Conservation (phyloP, 768 basidiomycete genomes). For the Rhizopogon sp. region DNA sequence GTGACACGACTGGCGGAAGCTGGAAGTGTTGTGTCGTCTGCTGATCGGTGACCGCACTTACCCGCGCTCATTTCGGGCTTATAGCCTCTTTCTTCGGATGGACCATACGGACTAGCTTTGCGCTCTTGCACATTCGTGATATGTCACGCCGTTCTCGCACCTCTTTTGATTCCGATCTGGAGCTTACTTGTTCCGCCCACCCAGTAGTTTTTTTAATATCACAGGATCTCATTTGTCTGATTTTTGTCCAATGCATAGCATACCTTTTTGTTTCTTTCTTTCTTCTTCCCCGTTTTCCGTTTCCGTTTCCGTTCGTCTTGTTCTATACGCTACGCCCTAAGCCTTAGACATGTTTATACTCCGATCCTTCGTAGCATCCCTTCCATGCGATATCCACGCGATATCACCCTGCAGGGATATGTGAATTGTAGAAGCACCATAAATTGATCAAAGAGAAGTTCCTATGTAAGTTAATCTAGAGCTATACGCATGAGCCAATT, state of each 20-base stretch:
- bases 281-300: not conserved
- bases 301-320: not conserved
- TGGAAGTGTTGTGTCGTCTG: conserved; percentile 67
- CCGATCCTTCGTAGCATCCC: not conserved
- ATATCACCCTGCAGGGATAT: too few species aligned
- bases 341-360: conserved; percentile 3
- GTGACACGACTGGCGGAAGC: conserved; percentile 40
- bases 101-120: not conserved
- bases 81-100: not conserved
- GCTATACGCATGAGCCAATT: too few species aligned
- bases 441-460: not conserved
- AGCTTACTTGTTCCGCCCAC: not conserved
- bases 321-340: conserved; percentile 3
- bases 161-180: not conserved
- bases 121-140: conserved; percentile 1
- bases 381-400: not conserved
- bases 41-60: conserved; percentile 23
- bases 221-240: conserved; percentile 11
- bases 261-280: conserved; percentile 3
- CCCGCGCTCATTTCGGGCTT: not conserved
- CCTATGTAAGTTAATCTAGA: too few species aligned
- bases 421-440: not conserved
- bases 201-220: conserved; percentile 7
- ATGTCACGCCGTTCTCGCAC: not conserved
- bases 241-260: conserved; percentile 12